These are phyloP conservation scores for Pharus latifolius DNA, from an alignment of 176 grass and related monocot species.

Conservation along the genomic window DNA sequence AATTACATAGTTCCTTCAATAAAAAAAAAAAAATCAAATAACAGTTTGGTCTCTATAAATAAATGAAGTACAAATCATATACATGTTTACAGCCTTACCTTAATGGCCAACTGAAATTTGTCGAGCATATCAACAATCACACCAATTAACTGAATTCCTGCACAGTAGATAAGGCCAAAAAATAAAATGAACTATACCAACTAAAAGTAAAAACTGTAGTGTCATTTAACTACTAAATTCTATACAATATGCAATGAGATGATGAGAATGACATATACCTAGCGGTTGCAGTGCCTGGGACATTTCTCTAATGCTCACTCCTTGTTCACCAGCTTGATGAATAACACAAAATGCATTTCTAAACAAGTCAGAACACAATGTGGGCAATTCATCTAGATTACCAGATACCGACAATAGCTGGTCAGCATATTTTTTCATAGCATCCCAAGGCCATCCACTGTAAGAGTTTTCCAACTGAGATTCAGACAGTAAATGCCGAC, in stretches of 20 bases:
- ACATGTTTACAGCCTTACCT: constrained; percentile 40
- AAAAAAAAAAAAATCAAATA: not conserved
- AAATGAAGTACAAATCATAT: not conserved
- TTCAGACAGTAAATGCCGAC: constrained; percentile 26
- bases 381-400: constrained; percentile 19
- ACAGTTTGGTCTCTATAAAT: not conserved
- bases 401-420: constrained; percentile 28
- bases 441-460: constrained; percentile 65
- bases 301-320: constrained; percentile 55
- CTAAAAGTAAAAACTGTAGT: not conserved
- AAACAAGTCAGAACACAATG: constrained; percentile 57
- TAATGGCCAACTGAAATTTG: constrained; percentile 52
- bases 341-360: constrained; percentile 56
- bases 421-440: constrained; percentile 43
- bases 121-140: constrained; percentile 52
- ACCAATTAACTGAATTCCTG: constrained; percentile 6
- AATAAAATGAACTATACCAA: not conserved
- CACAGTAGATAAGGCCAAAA: not conserved
- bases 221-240: not conserved
- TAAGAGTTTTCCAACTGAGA: constrained; percentile 37
- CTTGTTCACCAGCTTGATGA: constrained; percentile 61
- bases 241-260: constrained; percentile 5
- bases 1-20: not conserved
- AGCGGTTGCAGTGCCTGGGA: constrained; percentile 33
- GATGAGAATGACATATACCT: constrained; percentile 41